Evolutionary conservation across 495 filamentous ascomycete species (phyloP), one percentile per base, ranked within the genome.

Genomic region (Podospora tetraspora): DNA sequence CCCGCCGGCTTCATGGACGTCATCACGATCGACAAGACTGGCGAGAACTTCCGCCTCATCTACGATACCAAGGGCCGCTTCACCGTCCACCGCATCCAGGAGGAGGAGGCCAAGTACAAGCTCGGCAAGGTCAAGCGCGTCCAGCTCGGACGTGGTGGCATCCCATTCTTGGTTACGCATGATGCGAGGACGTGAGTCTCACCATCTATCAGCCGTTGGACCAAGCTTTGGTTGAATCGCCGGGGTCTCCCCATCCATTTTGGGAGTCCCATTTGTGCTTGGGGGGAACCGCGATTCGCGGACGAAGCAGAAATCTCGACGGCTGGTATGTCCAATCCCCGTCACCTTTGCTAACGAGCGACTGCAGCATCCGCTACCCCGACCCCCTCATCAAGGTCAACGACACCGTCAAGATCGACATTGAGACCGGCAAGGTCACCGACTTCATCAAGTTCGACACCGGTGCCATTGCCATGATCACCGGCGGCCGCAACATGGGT

Each of bases 131-230:
- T 98, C 86, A 97, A 97, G 91, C 88, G 93, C 74, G 95, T 98
- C 58, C 96, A 99, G 87, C 89, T 99, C 76, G 96, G 95, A 87
- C 92, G 92, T 82, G 96, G 95, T 84, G 95, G 94, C 84, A 95
- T 99, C 88, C 95, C 95, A 92, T 98, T 96, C 92, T 97, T 97
- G 91, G 95, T 98, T 91, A 98, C 96, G 92, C 96, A 98, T 89
- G 95, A 99, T 92, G 95, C 96, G 84, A 89, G 95, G 92, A 99
- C 96, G 94, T 97, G 85, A 95, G 94, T 88, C 88, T 86, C 90
- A 84, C 88, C 89, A 91, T 94, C 93, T 92, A 90, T 96, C 93
- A 96, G 93, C 89, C 93, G 93, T 96, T 96, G 92, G 93, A 93
- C 91, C 92, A 95, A 94, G 90, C 86, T 94, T 94, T 93, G 91